These are phyloP conservation scores for Phoenix dactylifera DNA, from an alignment of 176 grass and related monocot species.

Conservation along the genomic window DNA sequence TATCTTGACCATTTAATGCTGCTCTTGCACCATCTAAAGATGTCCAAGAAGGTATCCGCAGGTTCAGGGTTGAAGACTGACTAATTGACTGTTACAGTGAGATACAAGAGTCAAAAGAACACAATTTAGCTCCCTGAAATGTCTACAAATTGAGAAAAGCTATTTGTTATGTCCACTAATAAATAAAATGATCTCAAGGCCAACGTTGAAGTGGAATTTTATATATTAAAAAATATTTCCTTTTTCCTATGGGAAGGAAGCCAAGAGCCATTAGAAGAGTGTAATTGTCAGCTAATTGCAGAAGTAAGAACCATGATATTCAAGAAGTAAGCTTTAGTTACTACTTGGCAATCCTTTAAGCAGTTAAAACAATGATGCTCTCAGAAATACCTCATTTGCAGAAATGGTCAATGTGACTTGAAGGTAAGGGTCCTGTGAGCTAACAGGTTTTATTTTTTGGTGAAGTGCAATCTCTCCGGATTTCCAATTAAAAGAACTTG, in stretches of 20 bases:
- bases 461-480: constrained; percentile 40
- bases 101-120: no score
- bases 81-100: constrained; percentile 19
- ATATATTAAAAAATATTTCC: no score
- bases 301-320: not conserved
- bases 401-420: constrained; percentile 47
- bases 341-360: no score
- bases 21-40: constrained; percentile 43
- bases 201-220: no score
- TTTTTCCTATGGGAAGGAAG: no score
- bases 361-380: not conserved
- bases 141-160: no score
- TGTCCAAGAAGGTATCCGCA: constrained; percentile 78
- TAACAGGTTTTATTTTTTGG: constrained; percentile 39
- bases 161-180: no score
- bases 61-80: constrained; percentile 44
- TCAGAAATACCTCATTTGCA: constrained; percentile 27
- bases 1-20: constrained; percentile 46
- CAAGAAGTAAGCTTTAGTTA: no score
- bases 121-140: no score
- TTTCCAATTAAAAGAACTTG: constrained; percentile 78
- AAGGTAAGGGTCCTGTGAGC: constrained; percentile 50
- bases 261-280: no score
- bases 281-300: not conserved
- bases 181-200: no score